Percentiles rank a stretch among this genome's conserved stretches.
Evolutionary conservation across 2,329 filamentous ascomycete species (phyloP).

Genomic region (Juglanconis sp.): DNA sequence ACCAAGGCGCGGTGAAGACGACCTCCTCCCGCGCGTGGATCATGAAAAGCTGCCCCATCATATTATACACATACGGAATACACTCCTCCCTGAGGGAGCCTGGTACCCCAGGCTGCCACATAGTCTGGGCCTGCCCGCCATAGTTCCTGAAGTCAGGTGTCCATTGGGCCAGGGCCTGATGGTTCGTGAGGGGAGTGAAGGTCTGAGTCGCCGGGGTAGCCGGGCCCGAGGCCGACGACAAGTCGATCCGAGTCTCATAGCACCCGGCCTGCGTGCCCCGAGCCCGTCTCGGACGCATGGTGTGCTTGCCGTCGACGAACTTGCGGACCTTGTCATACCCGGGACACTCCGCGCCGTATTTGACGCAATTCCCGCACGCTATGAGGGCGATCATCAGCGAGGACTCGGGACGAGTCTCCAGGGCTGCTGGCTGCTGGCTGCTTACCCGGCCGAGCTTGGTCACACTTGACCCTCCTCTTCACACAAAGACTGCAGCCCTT

Average conservation of each 20-base stretch:
- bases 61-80: slow-evolving; percentile 4
- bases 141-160: background rate
- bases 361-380: slow-evolving; percentile 35
- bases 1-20: slow-evolving; percentile 21
- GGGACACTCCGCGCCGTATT: slow-evolving; percentile 35
- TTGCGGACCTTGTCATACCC: slow-evolving; percentile 38
- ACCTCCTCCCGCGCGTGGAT: slow-evolving; percentile 9
- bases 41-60: slow-evolving; percentile 12
- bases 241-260: slow-evolving; percentile 7
- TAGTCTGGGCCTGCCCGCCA: background rate
- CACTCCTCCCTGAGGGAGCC: background rate
- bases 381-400: background rate
- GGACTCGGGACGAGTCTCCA: too few species aligned
- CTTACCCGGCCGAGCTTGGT: slow-evolving; percentile 37
- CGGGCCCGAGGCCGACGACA: background rate
- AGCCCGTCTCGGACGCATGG: slow-evolving; percentile 28
- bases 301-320: slow-evolving; percentile 38
- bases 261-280: slow-evolving; percentile 8
- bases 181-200: background rate
- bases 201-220: background rate
- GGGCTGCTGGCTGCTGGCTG: background rate
- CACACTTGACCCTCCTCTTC: slow-evolving; percentile 42
- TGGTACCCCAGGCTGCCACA: background rate
- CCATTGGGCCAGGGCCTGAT: background rate
- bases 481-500: slow-evolving; percentile 38